Conservation (phyloP, 768 basidiomycete species). For the Ephemerocybe angulata region DNA sequence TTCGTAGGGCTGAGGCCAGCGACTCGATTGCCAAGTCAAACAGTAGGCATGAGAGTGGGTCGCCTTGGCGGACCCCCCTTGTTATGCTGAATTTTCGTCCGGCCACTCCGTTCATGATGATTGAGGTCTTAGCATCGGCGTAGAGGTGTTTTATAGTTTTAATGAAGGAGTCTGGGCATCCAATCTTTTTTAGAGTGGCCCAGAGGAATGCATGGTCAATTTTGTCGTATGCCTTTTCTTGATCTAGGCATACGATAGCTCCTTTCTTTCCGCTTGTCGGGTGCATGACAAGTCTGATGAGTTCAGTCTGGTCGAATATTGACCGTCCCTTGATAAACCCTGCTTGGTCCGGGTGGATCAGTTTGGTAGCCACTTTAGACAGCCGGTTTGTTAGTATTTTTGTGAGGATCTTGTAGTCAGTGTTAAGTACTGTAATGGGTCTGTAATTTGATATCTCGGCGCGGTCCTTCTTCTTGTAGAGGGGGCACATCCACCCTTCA, state of each 20-base stretch:
- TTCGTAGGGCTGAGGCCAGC: conserved; percentile 26
- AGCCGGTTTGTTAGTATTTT: conserved; percentile 20
- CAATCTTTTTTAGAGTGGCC: conserved; percentile 11
- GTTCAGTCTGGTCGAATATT: conserved; percentile 31
- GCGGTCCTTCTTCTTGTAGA: conserved; percentile 40
- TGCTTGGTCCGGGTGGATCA: conserved; percentile 34
- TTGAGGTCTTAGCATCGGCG: conserved; percentile 19
- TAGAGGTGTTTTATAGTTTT: conserved; percentile 29
- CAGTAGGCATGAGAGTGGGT: conserved; percentile 36
- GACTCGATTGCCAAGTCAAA: conserved; percentile 41
- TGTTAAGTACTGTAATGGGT: conserved; percentile 32
- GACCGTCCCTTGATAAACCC: conserved; percentile 33
- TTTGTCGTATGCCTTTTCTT: conserved; percentile 39
- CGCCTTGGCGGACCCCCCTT: conserved; percentile 34
- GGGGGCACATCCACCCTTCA: conserved; percentile 34
- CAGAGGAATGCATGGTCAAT: conserved; percentile 29
- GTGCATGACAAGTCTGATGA: conserved; percentile 23
- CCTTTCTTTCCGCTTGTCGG: conserved; percentile 25
- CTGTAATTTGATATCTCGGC: conserved; percentile 29
- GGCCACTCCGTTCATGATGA: conserved; percentile 32
- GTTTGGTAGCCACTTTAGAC: neutral
- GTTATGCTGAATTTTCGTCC: conserved; percentile 24
- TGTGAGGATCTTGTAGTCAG: conserved; percentile 32
- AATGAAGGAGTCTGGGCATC: conserved; percentile 20
- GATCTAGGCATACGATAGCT: conserved; percentile 25